These are phyloP conservation scores for Chrysoporthe puriensis DNA, from an alignment of 2,329 filamentous ascomycete genomes.

Conservation along the genomic window DNA sequence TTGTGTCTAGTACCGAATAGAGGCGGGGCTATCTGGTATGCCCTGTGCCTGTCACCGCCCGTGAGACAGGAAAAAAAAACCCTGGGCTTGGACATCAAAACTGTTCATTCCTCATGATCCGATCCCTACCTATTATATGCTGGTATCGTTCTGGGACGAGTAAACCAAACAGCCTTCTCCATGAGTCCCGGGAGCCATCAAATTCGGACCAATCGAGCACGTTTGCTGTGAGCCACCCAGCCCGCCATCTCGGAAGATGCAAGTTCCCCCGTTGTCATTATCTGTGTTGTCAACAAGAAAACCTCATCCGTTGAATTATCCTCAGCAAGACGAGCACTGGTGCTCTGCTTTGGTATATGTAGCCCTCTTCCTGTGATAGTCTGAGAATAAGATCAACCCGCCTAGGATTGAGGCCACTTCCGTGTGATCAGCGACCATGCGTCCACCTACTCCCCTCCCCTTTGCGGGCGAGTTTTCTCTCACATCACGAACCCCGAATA, in stretches of 20 bases:
- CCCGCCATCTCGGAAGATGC: constrained; percentile 3
- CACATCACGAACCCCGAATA: background rate
- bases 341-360: background rate
- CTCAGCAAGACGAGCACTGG: background rate
- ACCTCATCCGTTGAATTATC: background rate
- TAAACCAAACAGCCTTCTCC: background rate
- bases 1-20: too few relatives aligned
- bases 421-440: constrained; percentile 5
- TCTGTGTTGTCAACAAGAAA: background rate
- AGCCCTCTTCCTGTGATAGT: background rate
- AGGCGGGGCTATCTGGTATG: too few relatives aligned
- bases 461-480: too few relatives aligned
- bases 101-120: too few relatives aligned
- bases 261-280: background rate
- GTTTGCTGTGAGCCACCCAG: background rate
- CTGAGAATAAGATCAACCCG: background rate
- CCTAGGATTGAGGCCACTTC: background rate
- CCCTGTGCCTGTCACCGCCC: too few relatives aligned
- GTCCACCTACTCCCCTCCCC: background rate
- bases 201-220: background rate
- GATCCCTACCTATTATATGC: background rate
- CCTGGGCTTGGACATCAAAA: too few relatives aligned
- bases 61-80: too few relatives aligned
- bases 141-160: background rate
- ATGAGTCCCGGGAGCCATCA: background rate